Evolutionary conservation across 768 basidiomycete genomes (phyloP), one percentile per base, ranked within the genome.

Genomic region (Auricularia sp.): DNA sequence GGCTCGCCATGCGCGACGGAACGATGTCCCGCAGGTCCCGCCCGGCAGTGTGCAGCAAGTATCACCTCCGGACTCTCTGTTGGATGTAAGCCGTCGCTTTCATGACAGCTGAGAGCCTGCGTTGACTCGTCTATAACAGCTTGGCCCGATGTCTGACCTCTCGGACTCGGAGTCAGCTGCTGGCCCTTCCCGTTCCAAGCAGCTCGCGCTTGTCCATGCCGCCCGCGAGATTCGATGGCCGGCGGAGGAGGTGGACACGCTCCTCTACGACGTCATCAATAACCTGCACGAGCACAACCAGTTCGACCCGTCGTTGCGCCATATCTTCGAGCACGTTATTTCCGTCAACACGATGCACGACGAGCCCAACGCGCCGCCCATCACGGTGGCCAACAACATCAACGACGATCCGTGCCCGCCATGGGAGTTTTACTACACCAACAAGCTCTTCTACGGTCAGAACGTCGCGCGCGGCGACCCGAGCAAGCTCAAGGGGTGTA

Each of bases 401-500:
- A 90, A 91, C 66, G 71, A 78, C 8, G 87, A 88, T 66, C 78
- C 83, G 10, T 83, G 86, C 23, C 93, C 93, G 0, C 83, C 82
- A 33, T 92, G 89, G 84, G 93, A 96, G 69, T 97, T 94, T 69
- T 79, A 87, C 66, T 96, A 96, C 72, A 86, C 89, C 11, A 94
- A 96, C 72, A 75, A 83, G 62, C 84, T 93, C 79, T 88, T 89
- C 81, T 85, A 86, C 65, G 84, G 82, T 1, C 79, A 85, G 12
- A 84, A 78, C 3, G 87, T 94, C 2, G 85, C 87, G 0, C 80
- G 80, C 11, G 87, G 91, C 1, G 85, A 89, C 67, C 70, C 82
- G 21, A 74, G 76, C 39, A 77, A 77, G 33, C 74, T 93, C 56
- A 70, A 79, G 34, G 84, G 91, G 2, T 97, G 93, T 68, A 81